A percentile compares a stretch with the other conserved stretches of the same genome.
Evolutionary conservation across 2,329 filamentous ascomycete genomes (phyloP).

Genomic region (Ceratocystis ficicola): DNA sequence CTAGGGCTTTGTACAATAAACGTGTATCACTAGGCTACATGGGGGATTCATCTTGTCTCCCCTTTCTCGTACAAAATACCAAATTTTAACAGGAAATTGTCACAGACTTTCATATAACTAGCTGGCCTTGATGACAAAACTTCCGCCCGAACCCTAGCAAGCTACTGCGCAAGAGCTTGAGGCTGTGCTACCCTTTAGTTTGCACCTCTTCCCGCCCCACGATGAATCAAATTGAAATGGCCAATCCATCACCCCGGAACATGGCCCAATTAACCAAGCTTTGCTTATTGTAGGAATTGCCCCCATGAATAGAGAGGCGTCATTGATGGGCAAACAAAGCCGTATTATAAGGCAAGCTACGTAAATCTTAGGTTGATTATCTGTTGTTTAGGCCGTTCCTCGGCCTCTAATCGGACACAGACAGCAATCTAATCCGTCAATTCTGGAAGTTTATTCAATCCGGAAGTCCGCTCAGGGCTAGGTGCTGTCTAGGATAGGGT

Average conservation of each 20-base stretch:
- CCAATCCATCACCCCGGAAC: neutral
- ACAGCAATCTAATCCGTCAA: neutral
- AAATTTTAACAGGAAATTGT: neutral
- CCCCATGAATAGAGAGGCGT: no score
- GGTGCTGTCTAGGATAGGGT: neutral
- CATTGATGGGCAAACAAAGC: no score
- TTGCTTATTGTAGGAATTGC: no score
- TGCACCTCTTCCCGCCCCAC: neutral
- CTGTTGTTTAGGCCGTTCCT: no score
- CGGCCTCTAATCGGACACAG: no score
- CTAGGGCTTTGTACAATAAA: constrained; percentile 1
- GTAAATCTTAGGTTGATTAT: no score
- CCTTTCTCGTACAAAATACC: neutral
- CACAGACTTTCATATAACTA: neutral
- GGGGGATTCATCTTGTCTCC: neutral
- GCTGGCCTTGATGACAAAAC: neutral
- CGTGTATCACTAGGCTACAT: constrained; percentile 1
- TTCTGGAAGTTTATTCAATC: neutral
- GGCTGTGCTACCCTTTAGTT: neutral
- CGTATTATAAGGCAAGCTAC: no score
- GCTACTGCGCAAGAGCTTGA: neutral
- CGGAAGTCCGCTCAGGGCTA: neutral
- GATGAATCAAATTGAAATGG: neutral
- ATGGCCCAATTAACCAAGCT: neutral
- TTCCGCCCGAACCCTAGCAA: neutral